These are phyloP conservation scores for Tricladium varicosporioides DNA, from an alignment of 2,329 filamentous ascomycete genomes.

Conservation along the genomic window DNA sequence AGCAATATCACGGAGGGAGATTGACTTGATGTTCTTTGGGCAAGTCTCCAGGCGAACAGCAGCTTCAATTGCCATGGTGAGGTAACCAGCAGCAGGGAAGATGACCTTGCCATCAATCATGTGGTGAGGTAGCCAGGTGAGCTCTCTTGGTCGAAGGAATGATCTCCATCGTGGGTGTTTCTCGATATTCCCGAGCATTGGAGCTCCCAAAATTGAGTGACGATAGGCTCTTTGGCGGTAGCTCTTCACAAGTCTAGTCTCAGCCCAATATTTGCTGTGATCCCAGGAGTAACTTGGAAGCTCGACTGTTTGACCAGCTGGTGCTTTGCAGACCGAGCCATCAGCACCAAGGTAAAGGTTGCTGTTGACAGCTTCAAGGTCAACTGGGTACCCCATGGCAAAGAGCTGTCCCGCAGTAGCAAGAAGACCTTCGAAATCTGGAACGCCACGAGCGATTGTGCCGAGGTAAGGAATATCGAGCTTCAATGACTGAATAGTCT, in stretches of 20 bases:
- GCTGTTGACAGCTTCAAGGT: slow-evolving; percentile 4
- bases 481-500: slow-evolving; percentile 9
- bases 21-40: slow-evolving; percentile 5
- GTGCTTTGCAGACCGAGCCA: not conserved
- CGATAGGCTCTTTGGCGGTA: not conserved
- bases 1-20: not conserved
- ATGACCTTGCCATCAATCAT: slow-evolving; percentile 20
- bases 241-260: slow-evolving; percentile 4
- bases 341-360: not conserved
- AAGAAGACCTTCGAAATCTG: not conserved
- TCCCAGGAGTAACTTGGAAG: slow-evolving; percentile 5
- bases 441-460: slow-evolving; percentile 1
- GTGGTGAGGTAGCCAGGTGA: slow-evolving; percentile 33
- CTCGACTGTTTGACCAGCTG: slow-evolving; percentile 1
- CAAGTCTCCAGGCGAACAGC: slow-evolving; percentile 1
- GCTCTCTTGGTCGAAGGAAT: slow-evolving; percentile 2
- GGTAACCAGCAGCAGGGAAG: slow-evolving; percentile 31
- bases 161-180: slow-evolving; percentile 3
- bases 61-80: slow-evolving; percentile 33
- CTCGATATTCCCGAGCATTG: slow-evolving; percentile 2
- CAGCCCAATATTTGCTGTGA: slow-evolving; percentile 3
- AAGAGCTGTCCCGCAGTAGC: not conserved
- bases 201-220: slow-evolving; percentile 1
- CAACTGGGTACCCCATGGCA: slow-evolving; percentile 2
- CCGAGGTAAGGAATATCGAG: not conserved